Evolutionary conservation across 148 eudicot genomes (phyloP).

Genomic region (Cornus kousa): DNA sequence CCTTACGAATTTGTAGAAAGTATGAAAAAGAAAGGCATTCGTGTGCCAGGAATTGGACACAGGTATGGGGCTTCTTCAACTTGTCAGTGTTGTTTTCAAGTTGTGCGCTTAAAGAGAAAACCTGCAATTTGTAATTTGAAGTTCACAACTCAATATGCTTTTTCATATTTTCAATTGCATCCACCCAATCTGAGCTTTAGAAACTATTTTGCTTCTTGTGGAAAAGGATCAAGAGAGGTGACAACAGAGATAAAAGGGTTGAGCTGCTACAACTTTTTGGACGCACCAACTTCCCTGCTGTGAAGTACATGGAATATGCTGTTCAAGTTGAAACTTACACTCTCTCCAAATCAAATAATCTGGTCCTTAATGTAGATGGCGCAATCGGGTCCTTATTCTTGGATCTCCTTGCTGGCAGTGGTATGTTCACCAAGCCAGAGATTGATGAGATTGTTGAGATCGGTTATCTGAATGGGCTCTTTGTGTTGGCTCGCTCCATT

Average conservation of each 20-base stretch:
- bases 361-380: conserved; percentile 91
- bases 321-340: conserved; percentile 95
- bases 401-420: conserved; percentile 96
- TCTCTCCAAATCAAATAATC: conserved; percentile 91
- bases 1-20: conserved; percentile 81
- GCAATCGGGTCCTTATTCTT: conserved; percentile 92
- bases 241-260: conserved; percentile 97
- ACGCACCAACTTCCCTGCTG: conserved; percentile 85
- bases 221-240: conserved; percentile 90
- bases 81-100: background rate
- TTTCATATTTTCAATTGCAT: background rate
- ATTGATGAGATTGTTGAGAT: conserved; percentile 89
- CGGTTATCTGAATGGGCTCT: conserved; percentile 93
- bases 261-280: conserved; percentile 83
- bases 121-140: background rate
- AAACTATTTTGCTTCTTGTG: conserved; percentile 9
- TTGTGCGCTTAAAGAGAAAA: background rate
- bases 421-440: conserved; percentile 92
- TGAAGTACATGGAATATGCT: conserved; percentile 97
- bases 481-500: conserved; percentile 90
- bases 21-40: conserved; percentile 89
- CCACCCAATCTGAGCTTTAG: conserved; percentile 6
- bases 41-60: conserved; percentile 93
- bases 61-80: conserved; percentile 36
- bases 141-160: background rate